Base-by-base conservation (phyloP, 805 yeast species). In the Sungouiozyma intestinalis region DNA sequence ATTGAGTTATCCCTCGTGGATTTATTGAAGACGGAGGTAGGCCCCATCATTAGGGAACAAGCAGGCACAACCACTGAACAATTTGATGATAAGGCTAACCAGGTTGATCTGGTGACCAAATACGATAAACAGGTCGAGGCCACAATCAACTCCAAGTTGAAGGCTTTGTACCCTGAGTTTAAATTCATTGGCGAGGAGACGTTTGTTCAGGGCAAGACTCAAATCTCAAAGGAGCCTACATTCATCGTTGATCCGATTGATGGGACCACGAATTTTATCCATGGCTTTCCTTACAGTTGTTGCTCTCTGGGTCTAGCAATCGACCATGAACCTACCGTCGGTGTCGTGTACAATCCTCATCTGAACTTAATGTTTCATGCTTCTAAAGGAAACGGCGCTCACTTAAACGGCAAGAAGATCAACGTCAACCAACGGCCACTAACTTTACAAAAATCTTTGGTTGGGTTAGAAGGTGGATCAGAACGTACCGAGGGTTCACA, bases 211-310 rank as follows among this genome's bases (percentile, higher is more conserved):
- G 81, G 79, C 1, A 62, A 57, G 24, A 65, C 78, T 3, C 54
- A 53, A 37, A 60, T 78, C 14, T 62, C 72, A 1, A 67, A 67
- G 34, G 72, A 63, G 3, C 83, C 83, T 16, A 77, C 82, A 2
- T 78, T 78, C 52, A 70, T 78, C 42, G 79, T 78, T 16, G 83
- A 77, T 52, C 81, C 81, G 35, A 73, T 76, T 53, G 81, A 77
- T 49, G 83, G 83, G 11, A 78, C 84, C 1, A 76, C 81, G 4
- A 74, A 78, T 57, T 78, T 78, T 56, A 69, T 77, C 40, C 84
- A 78, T 54, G 69, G 66, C 37, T 78, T 74, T 60, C 84, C 83
- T 2, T 73, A 67, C 53, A 70, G 77, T 36, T 77, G 82, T 57
- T 75, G 76, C 39, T 78, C 83, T 1, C 52, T 78, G 33, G 83